Base-by-base conservation (phyloP, 306 rosid species). In the Abrus precatorius region DNA sequence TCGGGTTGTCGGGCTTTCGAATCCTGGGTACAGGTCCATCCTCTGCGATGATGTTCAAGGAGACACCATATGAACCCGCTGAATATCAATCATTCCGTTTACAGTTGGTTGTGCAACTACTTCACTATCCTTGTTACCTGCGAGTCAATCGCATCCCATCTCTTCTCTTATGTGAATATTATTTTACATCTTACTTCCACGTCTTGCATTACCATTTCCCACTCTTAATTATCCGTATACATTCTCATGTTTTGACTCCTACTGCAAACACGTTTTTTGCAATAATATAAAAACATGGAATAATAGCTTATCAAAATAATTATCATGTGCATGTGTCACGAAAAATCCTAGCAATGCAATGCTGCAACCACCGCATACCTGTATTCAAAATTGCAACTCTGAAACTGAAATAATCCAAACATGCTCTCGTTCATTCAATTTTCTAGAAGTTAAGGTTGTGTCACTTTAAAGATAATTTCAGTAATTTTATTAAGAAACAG, bases 1-100 rank as follows among this genome's bases (percentile, higher is more conserved):
- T 86, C 88, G 84, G 78, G 66, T 85, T 88, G 93, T 92, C 92
- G 85, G 87, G 85, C 66, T 40, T 68, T 73, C 50, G 80, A 87
- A 82, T 84, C 87, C 78, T 9, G 75, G 65, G 27, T 54, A 20
- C 86, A 79, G 84, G 88, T 83, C 86, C 69, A 76, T 78, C 79
- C 57, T 76, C 72, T 69, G 65, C 6, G 34, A 63, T 53, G 72
- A 73, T 77, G 81, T 80, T 75, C 57, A 71, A 13, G 28, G 56
- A 74, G 13, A 53, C 69, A 63, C 20, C 60, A 29, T 76, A 56
- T 20, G 34, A 67, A 84, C 84, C 69, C 13, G 52, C 69, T 70
- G 69, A 55, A 41, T 67, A 50, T 66, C 66, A 9, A 7, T 50
- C 28, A 60, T 80, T 49, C 61, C 13, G 7, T 45, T 44, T 49